A percentile compares a stretch with the other conserved stretches of the same genome.
Conservation (phyloP, 169 alveolate species). For the Plasmodium falciparum region DNA sequence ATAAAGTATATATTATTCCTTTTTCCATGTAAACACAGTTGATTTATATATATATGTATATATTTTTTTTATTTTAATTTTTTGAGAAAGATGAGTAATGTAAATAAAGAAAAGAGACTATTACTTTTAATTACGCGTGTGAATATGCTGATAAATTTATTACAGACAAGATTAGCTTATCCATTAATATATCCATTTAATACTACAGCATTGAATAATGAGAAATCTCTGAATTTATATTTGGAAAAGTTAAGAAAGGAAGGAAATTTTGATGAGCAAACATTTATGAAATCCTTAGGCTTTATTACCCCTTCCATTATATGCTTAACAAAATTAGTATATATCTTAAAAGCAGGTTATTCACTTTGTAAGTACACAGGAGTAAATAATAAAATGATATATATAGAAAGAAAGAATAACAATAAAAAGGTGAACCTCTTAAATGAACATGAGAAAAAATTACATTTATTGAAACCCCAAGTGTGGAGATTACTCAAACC, state of each 20-base stretch:
- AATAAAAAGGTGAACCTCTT: conserved; percentile 1
- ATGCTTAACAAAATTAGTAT: conserved; percentile 56
- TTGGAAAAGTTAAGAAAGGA: conserved; percentile 65
- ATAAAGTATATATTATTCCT: not conserved
- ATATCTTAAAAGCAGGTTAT: conserved; percentile 76
- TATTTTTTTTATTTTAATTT: not conserved
- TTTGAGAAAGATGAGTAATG: conserved; percentile 22
- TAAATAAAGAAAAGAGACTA: conserved; percentile 53
- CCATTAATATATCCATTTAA: conserved; percentile 84
- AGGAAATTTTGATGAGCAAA: conserved; percentile 66
- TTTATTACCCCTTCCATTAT: conserved; percentile 76
- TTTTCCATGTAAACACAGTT: not conserved
- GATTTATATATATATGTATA: not conserved
- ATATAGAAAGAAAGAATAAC: conserved; percentile 19
- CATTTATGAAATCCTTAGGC: conserved; percentile 66
- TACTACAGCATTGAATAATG: conserved; percentile 75
- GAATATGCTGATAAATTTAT: conserved; percentile 76
- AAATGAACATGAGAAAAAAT: conserved; percentile 55
- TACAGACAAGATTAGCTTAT: conserved; percentile 81
- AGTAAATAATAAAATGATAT: conserved; percentile 19
- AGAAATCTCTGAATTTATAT: conserved; percentile 45
- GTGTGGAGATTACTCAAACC: conserved; percentile 90
- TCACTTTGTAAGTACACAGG: conserved; percentile 71
- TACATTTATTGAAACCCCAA: conserved; percentile 84
- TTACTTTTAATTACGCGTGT: conserved; percentile 73